Conservation (phyloP, 2,329 filamentous ascomycete genomes). For the Venturia carpophila region DNA sequence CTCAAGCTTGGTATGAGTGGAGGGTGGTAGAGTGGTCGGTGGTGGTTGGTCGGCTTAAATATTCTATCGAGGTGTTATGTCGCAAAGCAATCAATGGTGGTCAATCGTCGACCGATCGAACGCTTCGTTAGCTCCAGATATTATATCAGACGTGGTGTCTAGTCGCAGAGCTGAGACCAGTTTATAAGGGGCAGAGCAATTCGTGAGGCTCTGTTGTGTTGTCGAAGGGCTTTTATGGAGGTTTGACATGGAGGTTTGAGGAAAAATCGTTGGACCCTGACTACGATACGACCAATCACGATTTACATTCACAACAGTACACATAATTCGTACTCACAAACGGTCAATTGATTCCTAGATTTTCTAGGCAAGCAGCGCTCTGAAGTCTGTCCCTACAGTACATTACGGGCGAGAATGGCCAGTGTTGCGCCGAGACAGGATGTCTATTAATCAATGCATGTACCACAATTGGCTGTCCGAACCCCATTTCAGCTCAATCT, state of each 20-base stretch:
- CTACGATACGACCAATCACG: background rate
- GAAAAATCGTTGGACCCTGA: slow-evolving; percentile 1
- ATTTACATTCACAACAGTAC: background rate
- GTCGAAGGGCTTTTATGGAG: background rate
- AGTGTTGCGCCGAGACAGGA: background rate
- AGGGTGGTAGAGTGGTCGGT: background rate
- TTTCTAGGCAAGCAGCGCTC: background rate
- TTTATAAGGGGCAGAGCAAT: background rate
- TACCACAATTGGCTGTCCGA: slow-evolving; percentile 7
- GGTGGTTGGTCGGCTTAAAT: background rate
- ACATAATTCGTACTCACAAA: background rate
- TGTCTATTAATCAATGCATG: background rate
- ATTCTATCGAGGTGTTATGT: too few species aligned
- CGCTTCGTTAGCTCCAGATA: background rate
- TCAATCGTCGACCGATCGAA: background rate
- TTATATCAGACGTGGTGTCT: background rate
- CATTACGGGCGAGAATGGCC: background rate
- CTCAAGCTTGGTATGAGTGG: background rate
- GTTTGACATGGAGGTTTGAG: background rate
- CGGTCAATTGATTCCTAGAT: background rate
- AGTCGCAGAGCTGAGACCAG: background rate
- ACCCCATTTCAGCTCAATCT: slow-evolving; percentile 33
- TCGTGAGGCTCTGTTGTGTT: slow-evolving; percentile 2
- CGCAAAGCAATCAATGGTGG: too few species aligned
- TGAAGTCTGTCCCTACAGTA: background rate